Conservation (phyloP, 2,329 filamentous ascomycete species). For the Calycina herbarum region DNA sequence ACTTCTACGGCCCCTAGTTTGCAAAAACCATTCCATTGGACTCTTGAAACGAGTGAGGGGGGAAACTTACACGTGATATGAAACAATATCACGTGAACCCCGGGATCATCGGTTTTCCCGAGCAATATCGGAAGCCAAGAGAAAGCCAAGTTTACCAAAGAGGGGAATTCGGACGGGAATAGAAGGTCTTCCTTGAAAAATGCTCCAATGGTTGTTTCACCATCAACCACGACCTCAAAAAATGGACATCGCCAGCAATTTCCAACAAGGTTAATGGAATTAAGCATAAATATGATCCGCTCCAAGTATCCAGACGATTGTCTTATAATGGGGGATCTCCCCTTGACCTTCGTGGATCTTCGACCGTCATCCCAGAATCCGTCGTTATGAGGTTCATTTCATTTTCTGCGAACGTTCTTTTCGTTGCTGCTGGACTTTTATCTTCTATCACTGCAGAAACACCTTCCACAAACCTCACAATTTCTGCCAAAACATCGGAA, state of each 20-base stretch:
- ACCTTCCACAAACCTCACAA: not conserved
- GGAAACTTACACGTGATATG: not conserved
- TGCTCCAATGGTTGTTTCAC: constrained; percentile 1
- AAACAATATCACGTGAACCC: not conserved
- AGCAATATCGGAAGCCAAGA: not conserved
- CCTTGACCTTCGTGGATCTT: not conserved
- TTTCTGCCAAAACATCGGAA: constrained; percentile 4
- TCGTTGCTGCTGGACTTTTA: not conserved
- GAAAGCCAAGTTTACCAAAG: not conserved
- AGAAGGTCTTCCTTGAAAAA: constrained; percentile 4
- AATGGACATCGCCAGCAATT: not conserved
- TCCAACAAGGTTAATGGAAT: not conserved
- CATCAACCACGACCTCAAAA: constrained; percentile 4
- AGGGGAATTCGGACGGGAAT: not conserved
- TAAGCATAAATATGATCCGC: not conserved
- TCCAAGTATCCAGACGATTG: not conserved
- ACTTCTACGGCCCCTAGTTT: too few species aligned
- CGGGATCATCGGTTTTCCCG: not conserved
- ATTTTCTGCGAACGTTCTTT: not conserved
- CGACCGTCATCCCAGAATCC: not conserved
- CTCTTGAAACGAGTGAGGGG: too few species aligned
- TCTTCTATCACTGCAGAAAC: not conserved
- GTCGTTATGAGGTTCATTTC: not conserved
- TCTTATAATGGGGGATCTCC: not conserved
- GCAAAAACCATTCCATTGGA: too few species aligned